Conservation (phyloP, 495 filamentous ascomycete species). For the Delitschia confertaspora region DNA sequence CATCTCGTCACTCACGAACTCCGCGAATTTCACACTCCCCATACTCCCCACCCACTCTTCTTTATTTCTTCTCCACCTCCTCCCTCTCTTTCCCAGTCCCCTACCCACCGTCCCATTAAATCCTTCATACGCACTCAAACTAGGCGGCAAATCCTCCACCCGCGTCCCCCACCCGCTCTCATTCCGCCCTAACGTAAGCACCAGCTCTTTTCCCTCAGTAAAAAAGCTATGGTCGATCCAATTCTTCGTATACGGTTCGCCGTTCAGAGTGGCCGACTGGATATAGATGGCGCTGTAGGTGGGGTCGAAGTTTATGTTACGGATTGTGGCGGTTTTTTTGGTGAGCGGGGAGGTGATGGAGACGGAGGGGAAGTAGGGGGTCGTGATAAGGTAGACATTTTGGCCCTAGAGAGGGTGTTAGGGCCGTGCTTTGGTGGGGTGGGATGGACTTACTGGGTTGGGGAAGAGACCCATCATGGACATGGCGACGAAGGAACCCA, state of each 20-base stretch:
- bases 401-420: too few relatives aligned
- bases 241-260: slow-evolving; percentile 44
- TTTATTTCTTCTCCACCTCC: not conserved
- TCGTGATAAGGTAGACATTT: slow-evolving; percentile 38
- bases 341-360: slow-evolving; percentile 52
- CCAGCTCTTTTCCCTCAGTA: slow-evolving; percentile 42
- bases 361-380: slow-evolving; percentile 35
- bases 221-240: slow-evolving; percentile 52
- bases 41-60: slow-evolving; percentile 4
- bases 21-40: slow-evolving; percentile 2
- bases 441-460: too few relatives aligned
- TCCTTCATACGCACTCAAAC: slow-evolving; percentile 37
- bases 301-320: slow-evolving; percentile 55
- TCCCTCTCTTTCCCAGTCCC: slow-evolving; percentile 7
- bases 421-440: too few relatives aligned
- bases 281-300: slow-evolving; percentile 47
- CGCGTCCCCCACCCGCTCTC: slow-evolving; percentile 48
- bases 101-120: too few relatives aligned
- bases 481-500: slow-evolving; percentile 37
- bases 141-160: slow-evolving; percentile 46
- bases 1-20: too few relatives aligned
- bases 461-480: slow-evolving; percentile 39
- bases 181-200: slow-evolving; percentile 40
- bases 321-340: slow-evolving; percentile 51
- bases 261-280: slow-evolving; percentile 45